Percentiles rank a stretch among this genome's conserved stretches.
These are phyloP conservation scores for Hortaea werneckii DNA, from an alignment of 2,329 filamentous ascomycete genomes.

Conservation along the genomic window DNA sequence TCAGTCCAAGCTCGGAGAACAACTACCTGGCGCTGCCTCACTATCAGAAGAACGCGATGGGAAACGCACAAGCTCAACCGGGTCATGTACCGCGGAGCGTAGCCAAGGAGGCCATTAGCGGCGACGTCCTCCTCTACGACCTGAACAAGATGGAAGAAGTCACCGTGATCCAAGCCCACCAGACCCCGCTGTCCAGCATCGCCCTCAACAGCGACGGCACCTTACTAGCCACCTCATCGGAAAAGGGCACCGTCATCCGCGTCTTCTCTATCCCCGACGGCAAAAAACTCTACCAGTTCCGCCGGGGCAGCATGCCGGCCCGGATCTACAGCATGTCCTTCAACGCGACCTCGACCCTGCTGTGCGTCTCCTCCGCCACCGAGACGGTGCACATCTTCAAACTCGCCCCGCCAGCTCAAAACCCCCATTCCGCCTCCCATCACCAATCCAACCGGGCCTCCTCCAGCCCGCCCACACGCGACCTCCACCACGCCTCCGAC, in stretches of 20 bases:
- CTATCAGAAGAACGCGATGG: constrained; percentile 46
- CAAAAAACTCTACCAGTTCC: constrained; percentile 91
- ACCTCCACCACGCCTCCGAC: constrained; percentile 10
- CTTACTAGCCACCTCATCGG: constrained; percentile 83
- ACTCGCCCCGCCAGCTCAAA: constrained; percentile 41
- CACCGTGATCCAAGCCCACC: constrained; percentile 91
- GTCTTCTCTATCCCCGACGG: constrained; percentile 88
- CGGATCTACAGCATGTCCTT: constrained; percentile 99
- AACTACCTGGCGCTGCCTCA: constrained; percentile 93
- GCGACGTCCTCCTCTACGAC: constrained; percentile 89
- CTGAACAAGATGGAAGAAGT: constrained; percentile 80
- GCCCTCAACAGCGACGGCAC: constrained; percentile 89
- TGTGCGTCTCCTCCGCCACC: constrained; percentile 91
- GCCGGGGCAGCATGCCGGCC: constrained; percentile 87
- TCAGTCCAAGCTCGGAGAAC: constrained; percentile 89
- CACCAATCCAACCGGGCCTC: constrained; percentile 22
- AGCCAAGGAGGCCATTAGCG: constrained; percentile 61
- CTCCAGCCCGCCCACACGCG: constrained; percentile 31
- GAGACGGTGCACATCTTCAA: constrained; percentile 97
- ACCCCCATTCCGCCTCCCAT: constrained; percentile 15
- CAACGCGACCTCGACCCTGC: constrained; percentile 82
- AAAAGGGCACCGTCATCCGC: constrained; percentile 94
- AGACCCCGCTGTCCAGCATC: constrained; percentile 80
- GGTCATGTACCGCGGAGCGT: constrained; percentile 76
- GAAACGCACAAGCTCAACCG: constrained; percentile 41